A percentile compares a stretch with the other conserved stretches of the same genome.
phyloP scores from a whole-genome alignment of 768 basidiomycete species.

The Phaffia australis region DNA sequence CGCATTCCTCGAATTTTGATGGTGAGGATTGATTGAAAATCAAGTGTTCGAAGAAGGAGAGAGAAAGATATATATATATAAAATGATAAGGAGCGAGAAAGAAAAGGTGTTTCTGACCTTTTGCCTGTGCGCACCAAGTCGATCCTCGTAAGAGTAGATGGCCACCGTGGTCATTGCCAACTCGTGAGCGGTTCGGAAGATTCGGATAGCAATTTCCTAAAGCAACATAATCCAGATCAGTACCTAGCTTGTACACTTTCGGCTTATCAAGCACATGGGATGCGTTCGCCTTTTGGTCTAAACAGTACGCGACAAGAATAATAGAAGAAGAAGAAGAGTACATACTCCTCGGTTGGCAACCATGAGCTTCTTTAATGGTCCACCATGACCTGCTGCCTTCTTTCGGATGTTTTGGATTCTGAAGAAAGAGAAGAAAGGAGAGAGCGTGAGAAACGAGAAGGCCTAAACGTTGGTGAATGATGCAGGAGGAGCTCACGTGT shows the following conservation, averaged over 20 bases:
- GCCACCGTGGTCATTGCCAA: constrained; percentile 98
- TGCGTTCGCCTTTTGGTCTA: background rate
- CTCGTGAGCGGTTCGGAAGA: constrained; percentile 75
- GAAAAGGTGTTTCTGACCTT: constrained; percentile 69
- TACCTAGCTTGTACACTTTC: too few relatives aligned
- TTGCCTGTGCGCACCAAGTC: constrained; percentile 91
- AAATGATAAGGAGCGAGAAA: too few relatives aligned
- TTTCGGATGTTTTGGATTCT: constrained; percentile 51
- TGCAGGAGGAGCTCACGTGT: constrained; percentile 5
- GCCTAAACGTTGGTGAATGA: background rate
- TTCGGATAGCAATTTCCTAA: constrained; percentile 96
- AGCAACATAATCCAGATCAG: constrained; percentile 10
- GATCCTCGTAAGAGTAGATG: constrained; percentile 94
- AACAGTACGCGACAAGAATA: too few relatives aligned
- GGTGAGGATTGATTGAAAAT: background rate
- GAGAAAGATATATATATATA: background rate
- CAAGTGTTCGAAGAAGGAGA: background rate
- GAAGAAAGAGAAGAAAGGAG: background rate
- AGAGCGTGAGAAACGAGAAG: background rate
- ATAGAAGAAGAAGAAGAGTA: constrained; percentile 24
- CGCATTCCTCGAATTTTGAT: background rate
- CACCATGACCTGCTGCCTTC: constrained; percentile 80
- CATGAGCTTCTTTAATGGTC: constrained; percentile 79
- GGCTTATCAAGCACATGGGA: background rate
- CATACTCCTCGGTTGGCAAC: constrained; percentile 85